These are phyloP conservation scores for Boletellus emodensis DNA, from an alignment of 768 basidiomycete genomes.

Conservation along the genomic window DNA sequence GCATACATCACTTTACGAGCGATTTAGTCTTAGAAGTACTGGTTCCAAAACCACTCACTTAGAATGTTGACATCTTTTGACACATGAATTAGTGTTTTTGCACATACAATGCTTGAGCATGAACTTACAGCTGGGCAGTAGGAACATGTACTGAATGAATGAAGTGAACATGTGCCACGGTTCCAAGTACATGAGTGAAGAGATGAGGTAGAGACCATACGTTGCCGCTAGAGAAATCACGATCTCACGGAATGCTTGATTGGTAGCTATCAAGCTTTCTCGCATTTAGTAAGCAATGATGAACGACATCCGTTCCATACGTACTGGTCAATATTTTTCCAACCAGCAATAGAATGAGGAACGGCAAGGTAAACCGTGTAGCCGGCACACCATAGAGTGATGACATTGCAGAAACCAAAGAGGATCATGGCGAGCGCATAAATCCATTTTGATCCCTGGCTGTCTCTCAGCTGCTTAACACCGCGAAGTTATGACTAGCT, in stretches of 20 bases:
- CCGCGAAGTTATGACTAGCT: conserved; percentile 9
- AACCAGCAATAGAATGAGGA: conserved; percentile 67
- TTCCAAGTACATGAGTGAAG: conserved; percentile 85
- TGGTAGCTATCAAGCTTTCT: conserved; percentile 55
- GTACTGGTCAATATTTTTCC: conserved; percentile 70
- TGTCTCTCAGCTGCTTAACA: conserved; percentile 2
- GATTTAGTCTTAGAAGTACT: not conserved
- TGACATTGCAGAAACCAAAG: conserved; percentile 74
- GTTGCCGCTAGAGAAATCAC: conserved; percentile 75
- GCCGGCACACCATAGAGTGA: conserved; percentile 87
- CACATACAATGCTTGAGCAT: not conserved
- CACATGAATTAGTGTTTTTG: conserved; percentile 6
- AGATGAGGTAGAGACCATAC: conserved; percentile 80
- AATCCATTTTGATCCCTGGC: conserved; percentile 78
- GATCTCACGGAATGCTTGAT: conserved; percentile 77
- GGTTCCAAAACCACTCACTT: conserved; percentile 38
- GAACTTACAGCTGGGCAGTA: conserved; percentile 67
- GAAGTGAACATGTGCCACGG: conserved; percentile 98
- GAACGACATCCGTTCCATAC: conserved; percentile 20
- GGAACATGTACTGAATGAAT: conserved; percentile 88
- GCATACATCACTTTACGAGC: conserved; percentile 73
- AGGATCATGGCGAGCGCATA: conserved; percentile 72
- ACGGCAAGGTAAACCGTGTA: conserved; percentile 86
- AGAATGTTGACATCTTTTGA: conserved; percentile 70
- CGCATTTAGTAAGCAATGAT: conserved; percentile 24